Base-by-base conservation (phyloP, 2,329 filamentous ascomycete species). In the Decorospora gaudefroyi region DNA sequence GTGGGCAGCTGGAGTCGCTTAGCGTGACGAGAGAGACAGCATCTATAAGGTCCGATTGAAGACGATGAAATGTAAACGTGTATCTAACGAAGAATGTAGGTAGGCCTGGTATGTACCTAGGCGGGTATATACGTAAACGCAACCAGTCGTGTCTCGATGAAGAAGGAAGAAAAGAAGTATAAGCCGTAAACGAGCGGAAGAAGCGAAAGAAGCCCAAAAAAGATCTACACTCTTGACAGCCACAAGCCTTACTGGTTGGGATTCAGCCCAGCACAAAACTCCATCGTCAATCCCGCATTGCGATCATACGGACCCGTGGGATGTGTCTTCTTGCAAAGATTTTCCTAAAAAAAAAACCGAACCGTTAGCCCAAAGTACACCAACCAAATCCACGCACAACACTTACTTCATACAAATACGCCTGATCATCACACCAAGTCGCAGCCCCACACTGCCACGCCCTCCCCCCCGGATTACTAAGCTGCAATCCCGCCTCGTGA, bases 401-500 rank as follows among this genome's bases (percentile, higher is more conserved):
- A 35, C 41, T 44, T 41, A 54, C 53, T 13, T 49, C 37, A 30
- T 58, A 58, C 13, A 56, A 6, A 23, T 54, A 59, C 4, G 46
- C 49, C n/a, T 59, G 55, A 4, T 55, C 51, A 42, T 61, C 55
- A 31, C 57, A 61, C 53, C 51, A 57, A n/a, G 33, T 19, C 0
- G 31, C 45, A 3, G 43, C 36, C 2, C 25, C 45, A 22, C 57
- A 61, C 28, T 59, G 55, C 18, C 49, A 61, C 10, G 30, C 49
- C 26, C 23, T 19, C 2, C 35, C 27, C 4, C 35, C 34, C 2
- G 35, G 19, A 12, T 53, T 52, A 6, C 53, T 50, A 26, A 59
- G 44, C 21, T 58, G 54, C 12, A 61, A 21, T 2, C 58, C 57
- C 11, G 28, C 32, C 27, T 55, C 53, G 13, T 52, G 51, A 2